Percentiles rank a stretch among this genome's conserved stretches.
Conservation (phyloP, 805 yeast species). For the Metschnikowia sp. region DNA sequence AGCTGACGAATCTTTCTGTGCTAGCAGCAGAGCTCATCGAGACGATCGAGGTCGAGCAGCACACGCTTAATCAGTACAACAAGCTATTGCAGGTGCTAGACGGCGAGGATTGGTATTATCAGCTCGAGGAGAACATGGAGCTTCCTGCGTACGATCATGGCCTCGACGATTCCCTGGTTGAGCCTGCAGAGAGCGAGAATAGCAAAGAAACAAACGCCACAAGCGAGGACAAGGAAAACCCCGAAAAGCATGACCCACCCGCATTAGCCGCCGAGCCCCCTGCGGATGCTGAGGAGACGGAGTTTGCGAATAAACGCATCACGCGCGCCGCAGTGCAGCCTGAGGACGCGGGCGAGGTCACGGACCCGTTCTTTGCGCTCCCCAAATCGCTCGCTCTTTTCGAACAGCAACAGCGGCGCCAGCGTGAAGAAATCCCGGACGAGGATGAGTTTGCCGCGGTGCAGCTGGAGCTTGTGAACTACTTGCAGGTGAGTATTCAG, state of each 20-base stretch:
- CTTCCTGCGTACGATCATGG: slow-evolving; percentile 71
- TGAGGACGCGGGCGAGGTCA: slow-evolving; percentile 58
- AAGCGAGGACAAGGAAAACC: neutral
- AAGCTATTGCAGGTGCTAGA: slow-evolving; percentile 73
- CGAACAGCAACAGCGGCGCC: slow-evolving; percentile 25
- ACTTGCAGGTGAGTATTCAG: slow-evolving; percentile 43
- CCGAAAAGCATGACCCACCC: neutral
- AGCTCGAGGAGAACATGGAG: slow-evolving; percentile 60
- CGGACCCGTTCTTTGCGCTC: slow-evolving; percentile 55
- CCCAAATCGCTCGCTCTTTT: slow-evolving; percentile 38
- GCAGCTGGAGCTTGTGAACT: slow-evolving; percentile 51
- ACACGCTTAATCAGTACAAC: slow-evolving; percentile 65
- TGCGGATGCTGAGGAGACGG: neutral
- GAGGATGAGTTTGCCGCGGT: slow-evolving; percentile 46
- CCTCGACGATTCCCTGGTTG: slow-evolving; percentile 25
- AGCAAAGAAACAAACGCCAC: slow-evolving; percentile 8
- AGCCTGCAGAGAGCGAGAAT: slow-evolving; percentile 3
- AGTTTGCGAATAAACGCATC: slow-evolving; percentile 12
- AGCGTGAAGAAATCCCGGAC: slow-evolving; percentile 20
- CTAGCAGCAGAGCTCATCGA: slow-evolving; percentile 74
- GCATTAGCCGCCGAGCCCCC: neutral
- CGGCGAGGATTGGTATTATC: slow-evolving; percentile 79
- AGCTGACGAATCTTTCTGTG: slow-evolving; percentile 44
- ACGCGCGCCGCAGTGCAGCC: slow-evolving; percentile 11
- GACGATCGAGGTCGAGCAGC: slow-evolving; percentile 77